Percentiles rank a stretch among this genome's conserved stretches.
These are phyloP conservation scores for Jaminaea rosea DNA, from an alignment of 1,284 basidiomycete species.

Conservation along the genomic window DNA sequence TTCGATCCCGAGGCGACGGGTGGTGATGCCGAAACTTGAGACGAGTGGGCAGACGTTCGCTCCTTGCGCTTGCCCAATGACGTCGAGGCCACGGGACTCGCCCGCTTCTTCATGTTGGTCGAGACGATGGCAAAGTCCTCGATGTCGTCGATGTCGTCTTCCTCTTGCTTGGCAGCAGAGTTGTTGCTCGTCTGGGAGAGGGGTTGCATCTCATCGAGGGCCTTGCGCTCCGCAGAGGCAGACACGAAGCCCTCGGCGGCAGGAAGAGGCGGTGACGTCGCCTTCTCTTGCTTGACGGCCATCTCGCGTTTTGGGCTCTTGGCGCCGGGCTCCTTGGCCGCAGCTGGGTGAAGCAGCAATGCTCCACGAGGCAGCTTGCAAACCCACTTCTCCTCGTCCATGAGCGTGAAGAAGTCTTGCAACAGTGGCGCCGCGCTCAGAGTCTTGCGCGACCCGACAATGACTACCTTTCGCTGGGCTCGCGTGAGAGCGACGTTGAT, in stretches of 20 bases:
- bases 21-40: no score
- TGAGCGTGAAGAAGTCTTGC: constrained; percentile 7
- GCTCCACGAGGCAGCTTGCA: constrained; percentile 5
- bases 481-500: constrained; percentile 41
- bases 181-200: not conserved
- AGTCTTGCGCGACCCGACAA: constrained; percentile 26
- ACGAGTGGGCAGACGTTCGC: no score
- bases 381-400: constrained; percentile 8
- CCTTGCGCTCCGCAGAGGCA: not conserved
- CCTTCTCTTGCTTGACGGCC: not conserved
- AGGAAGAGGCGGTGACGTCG: not conserved
- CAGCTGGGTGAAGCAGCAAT: constrained; percentile 42
- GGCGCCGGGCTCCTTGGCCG: not conserved
- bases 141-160: not conserved
- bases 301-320: not conserved
- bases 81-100: constrained; percentile 1
- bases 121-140: not conserved
- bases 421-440: constrained; percentile 13
- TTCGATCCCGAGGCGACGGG: no score
- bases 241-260: not conserved
- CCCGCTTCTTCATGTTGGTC: no score
- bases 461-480: constrained; percentile 53
- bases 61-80: not conserved
- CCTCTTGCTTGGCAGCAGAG: not conserved
- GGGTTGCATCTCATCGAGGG: not conserved